Evolutionary conservation across 1,139 yeast species (phyloP), one percentile per base, ranked within the genome.

Genomic region (Taphrina flavorubra): DNA sequence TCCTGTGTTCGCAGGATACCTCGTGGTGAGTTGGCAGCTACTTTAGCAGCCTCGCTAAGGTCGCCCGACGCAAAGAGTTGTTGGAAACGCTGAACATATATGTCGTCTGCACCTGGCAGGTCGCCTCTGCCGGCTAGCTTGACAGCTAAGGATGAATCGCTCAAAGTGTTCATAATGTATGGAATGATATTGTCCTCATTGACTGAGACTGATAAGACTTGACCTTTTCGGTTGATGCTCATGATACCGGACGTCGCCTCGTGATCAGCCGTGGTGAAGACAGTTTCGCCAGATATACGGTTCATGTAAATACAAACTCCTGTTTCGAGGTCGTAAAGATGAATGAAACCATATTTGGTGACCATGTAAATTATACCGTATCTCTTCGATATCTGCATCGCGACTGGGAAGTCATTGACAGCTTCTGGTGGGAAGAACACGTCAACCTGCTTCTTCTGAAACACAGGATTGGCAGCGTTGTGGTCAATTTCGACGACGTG

Each of bases 371-470:
- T 83, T 72, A 95, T 85, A 74, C 98, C 98, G 76, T 87, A 94
- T 77, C 86, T 84, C 80, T 89, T 84, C 46, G 97, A 88, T 60
- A 94, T 87, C 78, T 92, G 96, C 72, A 92, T 86, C 69, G 97
- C 86, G 73, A 95, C 92, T 69, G 99, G 99, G 87, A 95, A 95
- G 80, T 95, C 99, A 78, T 89, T 90, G 60, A 90, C 84, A 56
- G 97, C 97, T 81, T 95, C 99, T 49, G 96, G 94, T 53, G 99
- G 99, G 85, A 94, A 92, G 80, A 90, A 94, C 72, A 95, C 87
- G 76, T 94, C 98, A 59, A 91, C 96, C 49, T 89, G 86, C 79
- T 92, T 92, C 84, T 95, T 95, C 72, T 86, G 86, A 82, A 90
- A 95, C 16, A 84, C 83, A n/a, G 97, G 97, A 76, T 89, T 86